A percentile compares a stretch with the other conserved stretches of the same genome.
Conservation (phyloP, 148 eudicot species). For the Limonium bicolor region DNA sequence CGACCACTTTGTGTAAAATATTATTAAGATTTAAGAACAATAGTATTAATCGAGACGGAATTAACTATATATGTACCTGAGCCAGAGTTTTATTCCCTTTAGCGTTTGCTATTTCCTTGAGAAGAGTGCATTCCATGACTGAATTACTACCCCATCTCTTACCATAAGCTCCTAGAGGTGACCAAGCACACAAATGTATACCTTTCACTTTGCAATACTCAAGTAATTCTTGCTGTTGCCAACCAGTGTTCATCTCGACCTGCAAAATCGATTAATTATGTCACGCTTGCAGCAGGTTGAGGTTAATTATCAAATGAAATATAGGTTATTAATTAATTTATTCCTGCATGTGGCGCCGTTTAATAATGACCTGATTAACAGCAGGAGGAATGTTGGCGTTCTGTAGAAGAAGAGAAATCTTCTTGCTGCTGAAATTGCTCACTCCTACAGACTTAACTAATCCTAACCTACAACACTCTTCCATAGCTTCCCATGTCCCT, state of each 20-base stretch:
- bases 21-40: no score
- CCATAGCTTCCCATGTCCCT: conserved; percentile 13
- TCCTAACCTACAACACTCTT: conserved; percentile 6
- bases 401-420: not conserved
- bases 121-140: not conserved
- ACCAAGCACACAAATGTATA: conserved; percentile 10
- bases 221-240: conserved; percentile 20
- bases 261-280: conserved; percentile 1
- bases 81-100: conserved; percentile 6
- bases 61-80: conserved; percentile 3
- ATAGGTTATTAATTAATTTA: conserved; percentile 15
- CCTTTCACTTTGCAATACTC: conserved; percentile 15
- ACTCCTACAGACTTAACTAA: conserved; percentile 7
- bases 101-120: conserved; percentile 6
- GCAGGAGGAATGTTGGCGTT: conserved; percentile 5
- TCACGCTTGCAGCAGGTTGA: not conserved
- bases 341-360: conserved; percentile 12
- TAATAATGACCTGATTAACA: no score
- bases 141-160: conserved; percentile 1
- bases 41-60: no score
- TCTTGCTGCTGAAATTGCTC: conserved; percentile 4
- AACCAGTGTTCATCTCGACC: conserved; percentile 20
- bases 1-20: no score
- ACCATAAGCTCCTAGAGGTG: conserved; percentile 14
- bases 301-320: no score